Base-by-base conservation (phyloP, 2,329 filamentous ascomycete species). In the Sporothrix schenckii region DNA sequence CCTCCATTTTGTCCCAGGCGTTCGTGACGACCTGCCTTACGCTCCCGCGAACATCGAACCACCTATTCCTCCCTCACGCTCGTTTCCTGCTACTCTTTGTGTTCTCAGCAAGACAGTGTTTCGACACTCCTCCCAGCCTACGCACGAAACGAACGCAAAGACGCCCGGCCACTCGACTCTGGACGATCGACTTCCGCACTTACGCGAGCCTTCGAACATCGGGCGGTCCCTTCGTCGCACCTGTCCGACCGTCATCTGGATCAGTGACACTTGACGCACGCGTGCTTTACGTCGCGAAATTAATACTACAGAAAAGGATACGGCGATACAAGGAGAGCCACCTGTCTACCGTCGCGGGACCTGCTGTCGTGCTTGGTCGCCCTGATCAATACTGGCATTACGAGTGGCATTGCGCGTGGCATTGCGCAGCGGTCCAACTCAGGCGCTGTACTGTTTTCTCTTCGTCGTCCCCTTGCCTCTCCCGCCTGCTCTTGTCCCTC, bases 91-190 rank as follows among this genome's bases (percentile, higher is more conserved):
- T 3, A 66, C 63, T 39, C 21, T 13, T 19, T 13, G 34, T 50
- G 44, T 50, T n/a, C 21, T 50, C 39, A 27, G 21, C 54, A 60
- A 41, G 54, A 60, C 54, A 49, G 61, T 65, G 39, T 50, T 24
- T 50, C 61, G 61, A 65, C 61, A 65, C 9, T 50, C 41, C 44
- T 19, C 24, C 41, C 24, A 65, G 41, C 4, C 5, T 65, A 65
- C 61, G 61, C 61, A 27, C 61, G 44, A 65, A 65, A 65, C 61
- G 3, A n/a, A 65, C 61, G 44, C 44, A 65, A 50, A 65, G 60
- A 61, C 56, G 34, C 56, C 44, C 19, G 56, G 21, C 41, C 52
- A 4, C 44, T 49, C 41, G 27, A 53, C 63, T 54, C 30, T n/a
- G 11, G 49, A 67, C 65, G 49, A 44, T 49, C 24, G 21, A 19